A percentile compares a stretch with the other conserved stretches of the same genome.
These are phyloP conservation scores for peach (Prunus persica) DNA, from an alignment of 306 rosid species.

Conservation along the genomic window Prunus_persica_NCBIv2 NC_034011.1:22234001-22234500, in stretches of 20 bases:
- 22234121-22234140: background rate
- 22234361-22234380: conserved; percentile 7
- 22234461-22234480: conserved; percentile 6
- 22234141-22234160: background rate
- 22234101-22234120: conserved; percentile 5
- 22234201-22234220: background rate
- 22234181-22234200: conserved; percentile 3
- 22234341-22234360: background rate
- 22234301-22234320: background rate
- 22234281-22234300: background rate
- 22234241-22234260: background rate
- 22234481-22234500: conserved; percentile 9
- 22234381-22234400: conserved; percentile 16
- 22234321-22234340: background rate
- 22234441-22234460: background rate
- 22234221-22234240: background rate
- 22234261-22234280: background rate
- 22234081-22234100: conserved; percentile 33
- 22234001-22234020: conserved; percentile 29
- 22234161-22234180: conserved; percentile 7
- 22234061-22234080: conserved; percentile 8
- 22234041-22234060: background rate
- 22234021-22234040: background rate
- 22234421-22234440: conserved; percentile 5
- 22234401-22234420: conserved; percentile 5